Evolutionary conservation across 2,329 filamentous ascomycete genomes (phyloP).

Genomic region (Calonectria hongkongensis): DNA sequence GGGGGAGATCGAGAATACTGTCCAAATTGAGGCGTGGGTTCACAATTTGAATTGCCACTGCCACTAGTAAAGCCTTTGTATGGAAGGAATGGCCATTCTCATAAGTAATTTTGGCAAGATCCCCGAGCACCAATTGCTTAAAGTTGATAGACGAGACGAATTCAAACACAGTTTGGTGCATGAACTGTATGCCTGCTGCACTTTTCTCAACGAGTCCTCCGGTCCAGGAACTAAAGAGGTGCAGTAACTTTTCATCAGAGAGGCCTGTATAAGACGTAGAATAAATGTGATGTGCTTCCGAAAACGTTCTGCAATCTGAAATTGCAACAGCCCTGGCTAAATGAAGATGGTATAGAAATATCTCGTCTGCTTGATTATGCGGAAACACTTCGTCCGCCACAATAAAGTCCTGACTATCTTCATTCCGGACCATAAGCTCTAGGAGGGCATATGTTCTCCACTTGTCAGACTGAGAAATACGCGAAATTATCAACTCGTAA

Average conservation of each 20-base stretch:
- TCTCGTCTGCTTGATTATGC: no score
- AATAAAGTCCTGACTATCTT: no score
- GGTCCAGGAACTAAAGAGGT: neutral
- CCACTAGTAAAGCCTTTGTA: neutral
- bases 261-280: neutral
- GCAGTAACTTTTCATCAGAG: neutral
- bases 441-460: neutral
- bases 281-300: neutral
- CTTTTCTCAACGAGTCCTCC: neutral
- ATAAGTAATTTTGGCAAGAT: neutral
- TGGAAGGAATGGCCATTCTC: neutral
- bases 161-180: conserved; percentile 8
- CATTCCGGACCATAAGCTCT: neutral
- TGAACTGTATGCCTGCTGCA: neutral
- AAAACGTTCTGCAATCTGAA: neutral
- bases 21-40: neutral
- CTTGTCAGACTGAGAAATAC: neutral
- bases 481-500: neutral
- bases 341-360: no score
- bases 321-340: neutral
- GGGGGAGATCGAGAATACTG: neutral
- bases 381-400: no score
- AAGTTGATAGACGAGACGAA: conserved; percentile 3
- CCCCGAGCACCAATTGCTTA: neutral
- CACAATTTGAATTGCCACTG: neutral